Evolutionary conservation across 768 basidiomycete genomes (phyloP).

Genomic region (Termitomyces sp.): DNA sequence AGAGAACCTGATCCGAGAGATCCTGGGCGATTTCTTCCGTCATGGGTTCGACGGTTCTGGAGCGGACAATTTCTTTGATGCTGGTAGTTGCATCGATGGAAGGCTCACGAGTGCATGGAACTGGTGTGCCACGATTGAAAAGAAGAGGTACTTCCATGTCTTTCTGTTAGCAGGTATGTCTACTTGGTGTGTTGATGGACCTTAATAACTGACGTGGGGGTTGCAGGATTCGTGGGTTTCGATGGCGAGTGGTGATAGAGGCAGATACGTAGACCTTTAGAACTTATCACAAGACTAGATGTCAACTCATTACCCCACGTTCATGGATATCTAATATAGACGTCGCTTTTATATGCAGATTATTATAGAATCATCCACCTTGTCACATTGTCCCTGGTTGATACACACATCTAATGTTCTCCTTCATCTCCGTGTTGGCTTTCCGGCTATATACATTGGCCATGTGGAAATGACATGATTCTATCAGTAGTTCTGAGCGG

Average conservation of each 20-base stretch:
- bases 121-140: slow-evolving; percentile 84
- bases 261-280: not conserved
- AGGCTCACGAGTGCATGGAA: slow-evolving; percentile 90
- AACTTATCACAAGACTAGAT: not conserved
- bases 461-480: not conserved
- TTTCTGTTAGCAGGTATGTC: slow-evolving; percentile 73
- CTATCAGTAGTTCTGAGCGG: not conserved
- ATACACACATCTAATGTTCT: no score
- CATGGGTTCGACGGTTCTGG: slow-evolving; percentile 90
- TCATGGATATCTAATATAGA: slow-evolving; percentile 1
- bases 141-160: slow-evolving; percentile 80
- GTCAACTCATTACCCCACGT: not conserved
- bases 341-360: not conserved
- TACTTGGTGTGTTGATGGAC: not conserved
- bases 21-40: slow-evolving; percentile 81
- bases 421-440: no score
- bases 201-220: slow-evolving; percentile 4
- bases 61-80: slow-evolving; percentile 90
- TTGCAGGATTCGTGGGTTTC: slow-evolving; percentile 75
- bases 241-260: slow-evolving; percentile 75
- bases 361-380: no score
- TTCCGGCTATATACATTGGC: not conserved
- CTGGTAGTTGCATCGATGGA: slow-evolving; percentile 83
- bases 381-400: not conserved
- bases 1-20: slow-evolving; percentile 67